Base-by-base conservation (phyloP, 108 stramenopile genomes). In the Fistulifera pelliculosa region DNA sequence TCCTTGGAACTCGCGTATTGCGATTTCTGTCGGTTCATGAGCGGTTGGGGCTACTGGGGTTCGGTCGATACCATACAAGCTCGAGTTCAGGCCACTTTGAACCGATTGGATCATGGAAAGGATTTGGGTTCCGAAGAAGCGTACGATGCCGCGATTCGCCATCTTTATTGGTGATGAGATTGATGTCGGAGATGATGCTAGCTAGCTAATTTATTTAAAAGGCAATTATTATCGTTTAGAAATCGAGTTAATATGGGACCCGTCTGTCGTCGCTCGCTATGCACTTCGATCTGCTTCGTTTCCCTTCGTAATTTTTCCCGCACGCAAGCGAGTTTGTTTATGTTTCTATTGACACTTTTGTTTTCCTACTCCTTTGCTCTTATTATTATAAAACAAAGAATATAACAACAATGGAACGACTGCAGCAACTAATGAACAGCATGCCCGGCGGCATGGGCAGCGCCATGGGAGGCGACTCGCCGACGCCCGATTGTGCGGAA, bases 401-500 rank as follows among this genome's bases (percentile, higher is more conserved):
- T 35, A 35, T 3, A 35, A 35, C 31, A 35, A 35, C 31, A 15
- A 93, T 93, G 90, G 90, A 93, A 54, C 79, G 90, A 52, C 67
- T 93, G 35, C 90, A 93, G 62, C 84, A 88, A 61, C 64, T 93
- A 22, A 89, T 93, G 85, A 79, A 85, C 17, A 76, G 79, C 10
- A 89, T 93, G 91, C 89, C 89, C 38, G 85, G 83, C 22, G 72
- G 58, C 17, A 62, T 58, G 11, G 81, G 83, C 47, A 63, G 80
- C 27, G 83, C 75, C 52, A 79, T 69, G 10, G 83, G 76, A 41
- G 77, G 78, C 19, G 93, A 94, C 74, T 74, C 81, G 8, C 86
- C 88, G 38, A 70, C 78, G n/a, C 83, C 87, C 7, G 96, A 97
- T 74, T 94, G 90, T 49, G 81, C 93, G 54, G 96, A 97, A 73